Conservation (phyloP, 1,284 basidiomycete genomes). For the Vanrija pseudolonga region DNA sequence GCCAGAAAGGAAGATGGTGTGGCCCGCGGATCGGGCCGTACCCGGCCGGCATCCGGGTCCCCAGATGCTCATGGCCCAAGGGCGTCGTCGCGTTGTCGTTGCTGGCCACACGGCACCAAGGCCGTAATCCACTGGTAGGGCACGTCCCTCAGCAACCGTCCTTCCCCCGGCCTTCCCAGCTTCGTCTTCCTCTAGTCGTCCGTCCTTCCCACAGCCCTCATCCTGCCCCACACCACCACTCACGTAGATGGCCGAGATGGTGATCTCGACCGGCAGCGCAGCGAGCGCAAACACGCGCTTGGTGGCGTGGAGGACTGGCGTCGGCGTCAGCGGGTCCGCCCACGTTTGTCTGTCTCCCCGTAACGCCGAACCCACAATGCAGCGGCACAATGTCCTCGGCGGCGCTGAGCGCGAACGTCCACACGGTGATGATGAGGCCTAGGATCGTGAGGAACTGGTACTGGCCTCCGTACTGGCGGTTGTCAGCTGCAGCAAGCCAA, state of each 20-base stretch:
- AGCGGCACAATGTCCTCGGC: conserved; percentile 56
- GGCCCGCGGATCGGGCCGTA: too few relatives aligned
- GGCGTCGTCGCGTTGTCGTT: too few relatives aligned
- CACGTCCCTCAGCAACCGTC: background rate
- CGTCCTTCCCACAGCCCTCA: background rate
- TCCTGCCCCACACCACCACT: conserved; percentile 6
- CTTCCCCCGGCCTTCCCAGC: too few relatives aligned
- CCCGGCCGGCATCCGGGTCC: too few relatives aligned
- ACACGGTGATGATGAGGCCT: conserved; percentile 56
- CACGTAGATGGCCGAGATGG: conserved; percentile 66
- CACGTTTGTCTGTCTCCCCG: background rate
- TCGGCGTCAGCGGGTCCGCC: background rate
- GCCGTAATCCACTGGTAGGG: too few relatives aligned
- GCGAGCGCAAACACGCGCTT: conserved; percentile 62
- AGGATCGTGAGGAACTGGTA: conserved; percentile 68
- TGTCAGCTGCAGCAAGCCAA: conserved; percentile 1
- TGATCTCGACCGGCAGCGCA: conserved; percentile 62
- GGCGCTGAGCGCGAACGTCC: conserved; percentile 57
- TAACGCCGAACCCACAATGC: conserved; percentile 47
- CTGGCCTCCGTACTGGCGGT: conserved; percentile 55
- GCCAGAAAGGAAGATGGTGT: too few relatives aligned
- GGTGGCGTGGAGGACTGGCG: conserved; percentile 50
- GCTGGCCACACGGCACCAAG: too few relatives aligned
- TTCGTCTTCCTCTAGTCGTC: background rate
- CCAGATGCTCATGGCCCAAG: too few relatives aligned